Evolutionary conservation across 2,329 filamentous ascomycete genomes (phyloP), one percentile per base, ranked within the genome.

Genomic region (Ophiostoma pallidulum): DNA sequence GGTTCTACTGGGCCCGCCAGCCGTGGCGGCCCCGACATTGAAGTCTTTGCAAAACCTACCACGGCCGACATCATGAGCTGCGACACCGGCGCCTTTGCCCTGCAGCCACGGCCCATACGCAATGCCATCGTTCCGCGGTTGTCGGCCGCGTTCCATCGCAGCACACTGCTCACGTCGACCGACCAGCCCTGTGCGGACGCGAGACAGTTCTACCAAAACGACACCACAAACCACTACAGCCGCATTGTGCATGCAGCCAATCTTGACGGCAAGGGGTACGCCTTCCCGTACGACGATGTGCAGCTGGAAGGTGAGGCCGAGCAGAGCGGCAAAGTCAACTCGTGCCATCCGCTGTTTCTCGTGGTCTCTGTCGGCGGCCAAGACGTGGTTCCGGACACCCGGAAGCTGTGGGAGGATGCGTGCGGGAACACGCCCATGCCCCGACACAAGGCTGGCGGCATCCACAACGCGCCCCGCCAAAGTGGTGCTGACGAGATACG

Each of bases 31-130:
- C 31, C 31, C 13, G n/a, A 35, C 20, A 14, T 37, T 14, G 67
- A 70, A 54, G 29, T 36, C 2, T 86, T 86, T 59, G 50, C 59
- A 2, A 69, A 73, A 49, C 82, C 82, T 0, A 71, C 65, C 1
- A 75, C 76, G 2, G 65, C 65, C 12, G 82, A 86, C 60, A 82
- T 87, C 52, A 78, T 86, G 58, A 74, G 73, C 31, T 84, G 80
- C 64, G 80, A 74, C 54, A 78, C 73, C 2, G 80, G 80, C 0
- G 78, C 79, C 0, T 83, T 84, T 54, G 66, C 68, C 8, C 67
- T 62, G 8, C 65, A 54, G 58, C 67, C 39, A 58, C 73, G 51
- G 45, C 51, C 59, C 19, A 59, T 49, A 58, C 70, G 59, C 41
- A 70, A 58, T 63, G 65, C 64, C 18, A 65, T 70, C 45, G 69